These are phyloP conservation scores for Plantago coronopus DNA, from an alignment of 305 asterid species.

Conservation along the genomic window DNA sequence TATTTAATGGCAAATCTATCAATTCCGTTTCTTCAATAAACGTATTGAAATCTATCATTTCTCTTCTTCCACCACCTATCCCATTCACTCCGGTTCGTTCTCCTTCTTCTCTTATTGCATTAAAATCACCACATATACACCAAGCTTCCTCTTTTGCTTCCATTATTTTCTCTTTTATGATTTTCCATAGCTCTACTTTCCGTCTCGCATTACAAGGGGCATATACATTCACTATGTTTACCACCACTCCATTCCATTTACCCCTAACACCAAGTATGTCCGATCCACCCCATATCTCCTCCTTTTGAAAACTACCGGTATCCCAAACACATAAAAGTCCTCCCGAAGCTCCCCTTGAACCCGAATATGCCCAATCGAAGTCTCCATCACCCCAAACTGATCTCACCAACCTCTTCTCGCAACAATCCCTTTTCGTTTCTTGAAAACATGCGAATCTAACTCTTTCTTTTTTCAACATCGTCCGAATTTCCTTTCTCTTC, in stretches of 20 bases:
- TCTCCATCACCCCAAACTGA: not conserved
- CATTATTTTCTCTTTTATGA: not conserved
- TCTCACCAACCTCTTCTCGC: not conserved
- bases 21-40: not conserved
- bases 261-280: not conserved
- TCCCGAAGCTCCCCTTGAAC: not conserved
- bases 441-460: not conserved
- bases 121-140: not conserved
- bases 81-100: not conserved
- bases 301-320: not conserved
- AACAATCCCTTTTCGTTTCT: not conserved
- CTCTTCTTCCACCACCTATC: too few species aligned
- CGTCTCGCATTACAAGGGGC: not conserved
- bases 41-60: not conserved
- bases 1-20: not conserved
- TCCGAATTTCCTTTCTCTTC: not conserved
- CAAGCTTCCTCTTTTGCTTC: not conserved
- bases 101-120: not conserved
- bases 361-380: not conserved
- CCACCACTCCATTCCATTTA: not conserved
- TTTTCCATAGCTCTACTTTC: not conserved
- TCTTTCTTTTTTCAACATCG: not conserved
- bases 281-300: too few species aligned
- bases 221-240: not conserved
- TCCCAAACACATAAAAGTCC: not conserved